Evolutionary conservation across 169 alveolate genomes (phyloP).

Genomic region (Blepharisma undulans): DNA sequence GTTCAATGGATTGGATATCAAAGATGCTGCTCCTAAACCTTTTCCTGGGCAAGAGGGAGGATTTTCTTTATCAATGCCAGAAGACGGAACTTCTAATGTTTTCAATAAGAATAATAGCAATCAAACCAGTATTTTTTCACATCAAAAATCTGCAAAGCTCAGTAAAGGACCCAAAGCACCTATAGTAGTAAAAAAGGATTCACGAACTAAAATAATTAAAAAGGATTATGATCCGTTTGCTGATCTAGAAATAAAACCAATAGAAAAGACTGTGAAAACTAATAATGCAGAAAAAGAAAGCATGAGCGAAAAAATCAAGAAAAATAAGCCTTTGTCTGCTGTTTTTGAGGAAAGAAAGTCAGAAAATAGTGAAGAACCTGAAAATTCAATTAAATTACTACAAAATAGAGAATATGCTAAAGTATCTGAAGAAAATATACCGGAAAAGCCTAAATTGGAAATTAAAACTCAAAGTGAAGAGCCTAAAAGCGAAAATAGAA

Average conservation of each 20-base stretch:
- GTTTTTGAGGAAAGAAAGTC: not conserved
- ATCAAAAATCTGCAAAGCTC: not conserved
- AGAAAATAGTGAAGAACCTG: not conserved
- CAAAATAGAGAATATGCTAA: not conserved
- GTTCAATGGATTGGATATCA: not conserved
- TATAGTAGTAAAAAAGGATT: not conserved
- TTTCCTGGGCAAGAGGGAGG: not conserved
- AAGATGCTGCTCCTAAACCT: not conserved
- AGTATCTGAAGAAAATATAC: not conserved
- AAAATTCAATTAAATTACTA: not conserved
- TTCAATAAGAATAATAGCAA: not conserved
- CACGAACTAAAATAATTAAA: not conserved
- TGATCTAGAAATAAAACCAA: not conserved
- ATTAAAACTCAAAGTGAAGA: not conserved
- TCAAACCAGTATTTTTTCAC: not conserved
- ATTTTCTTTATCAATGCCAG: not conserved
- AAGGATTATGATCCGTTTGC: not conserved
- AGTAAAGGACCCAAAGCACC: not conserved
- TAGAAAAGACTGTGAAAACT: not conserved
- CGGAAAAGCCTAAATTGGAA: not conserved
- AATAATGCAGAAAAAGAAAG: not conserved
- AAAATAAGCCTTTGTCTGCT: not conserved
- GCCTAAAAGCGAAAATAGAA: not conserved
- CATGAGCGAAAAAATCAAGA: not conserved
- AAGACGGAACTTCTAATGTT: not conserved